Evolutionary conservation across 179 eudicot genomes (phyloP), one percentile per base, ranked within the genome.

Genomic region (Heliamphora ciliata): DNA sequence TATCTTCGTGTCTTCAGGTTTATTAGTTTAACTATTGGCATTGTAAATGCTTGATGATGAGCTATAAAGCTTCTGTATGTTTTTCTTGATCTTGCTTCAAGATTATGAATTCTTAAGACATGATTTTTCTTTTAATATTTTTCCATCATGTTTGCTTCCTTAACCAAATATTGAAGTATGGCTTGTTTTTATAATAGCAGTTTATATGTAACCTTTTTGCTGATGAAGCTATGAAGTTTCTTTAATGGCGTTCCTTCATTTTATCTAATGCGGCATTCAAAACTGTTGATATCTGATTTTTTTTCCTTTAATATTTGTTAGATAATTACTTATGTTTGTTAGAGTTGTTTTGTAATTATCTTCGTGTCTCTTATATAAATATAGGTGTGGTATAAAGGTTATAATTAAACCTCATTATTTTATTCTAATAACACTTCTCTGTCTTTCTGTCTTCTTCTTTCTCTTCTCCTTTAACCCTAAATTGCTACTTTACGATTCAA

Each of bases 151-250:
- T 68, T 31, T 31, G 40, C 47, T 68, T 24, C 15, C 48, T 68
- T 31, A 13, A 68, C 48, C 48, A 31, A 40, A 24, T 31, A 9
- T 24, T 68, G 47, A 6, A 5, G 68, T 64, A 18, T n/a, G 67
- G 67, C 24, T 67, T 4, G 8, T 24, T 40, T 68, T 68, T 9
- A 6, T 8, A 2, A 9, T 18, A 18, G 77, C 14, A 18, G n/a
- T 51, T 8, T 52, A 18, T 17, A 8, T 71, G 73, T 11, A 50
- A 13, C 10, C 14, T 13, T 70, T 4, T 21, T 4, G 40, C 6
- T 74, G 15, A n/a, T n/a, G 77, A 74, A 74, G 14, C 4, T 51
- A 11, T 75, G 78, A 75, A 55, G 78, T 54, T 18, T 7, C 55
- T 75, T 4, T 11, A 46, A 44, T 44, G 2, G n/a, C 14, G 74